These are phyloP conservation scores for Lipomyces yamadae DNA, from an alignment of 805 yeast genomes.

Conservation along the genomic window DNA sequence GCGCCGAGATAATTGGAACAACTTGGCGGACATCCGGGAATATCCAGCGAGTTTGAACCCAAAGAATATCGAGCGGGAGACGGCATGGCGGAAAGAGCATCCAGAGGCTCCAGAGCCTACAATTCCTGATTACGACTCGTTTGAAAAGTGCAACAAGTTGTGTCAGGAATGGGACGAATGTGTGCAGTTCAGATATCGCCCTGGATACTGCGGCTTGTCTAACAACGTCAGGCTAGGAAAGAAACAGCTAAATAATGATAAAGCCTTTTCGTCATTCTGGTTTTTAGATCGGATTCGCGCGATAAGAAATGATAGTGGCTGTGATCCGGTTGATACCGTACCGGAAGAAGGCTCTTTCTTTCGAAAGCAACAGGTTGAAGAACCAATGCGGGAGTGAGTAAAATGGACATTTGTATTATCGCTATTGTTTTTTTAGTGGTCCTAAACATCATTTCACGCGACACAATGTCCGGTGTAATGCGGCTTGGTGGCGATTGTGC, in stretches of 20 bases:
- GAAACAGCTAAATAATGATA: constrained; percentile 20
- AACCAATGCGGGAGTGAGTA: background rate
- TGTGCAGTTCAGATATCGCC: background rate
- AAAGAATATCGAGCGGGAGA: too few relatives aligned
- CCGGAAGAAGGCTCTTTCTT: constrained; percentile 19
- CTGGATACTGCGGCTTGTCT: constrained; percentile 19
- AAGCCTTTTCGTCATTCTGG: constrained; percentile 44
- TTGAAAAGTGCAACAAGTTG: constrained; percentile 23
- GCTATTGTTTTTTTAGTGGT: too few relatives aligned
- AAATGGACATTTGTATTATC: too few relatives aligned
- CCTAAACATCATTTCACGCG: too few relatives aligned
- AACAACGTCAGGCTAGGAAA: constrained; percentile 26
- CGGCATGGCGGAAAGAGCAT: background rate
- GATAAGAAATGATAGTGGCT: constrained; percentile 36
- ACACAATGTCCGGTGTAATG: too few relatives aligned
- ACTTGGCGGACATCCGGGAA: constrained; percentile 26
- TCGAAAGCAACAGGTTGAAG: background rate
- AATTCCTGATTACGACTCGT: constrained; percentile 14
- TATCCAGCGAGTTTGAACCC: background rate
- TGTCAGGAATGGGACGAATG: constrained; percentile 39
- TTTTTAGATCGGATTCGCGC: constrained; percentile 43
- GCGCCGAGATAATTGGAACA: constrained; percentile 42
- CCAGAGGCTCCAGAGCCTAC: background rate
- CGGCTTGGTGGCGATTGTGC: too few relatives aligned
- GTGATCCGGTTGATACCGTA: constrained; percentile 36